phyloP scores from a whole-genome alignment of 352 stramenopile genomes.

The Phytopythium sindhum region DNA sequence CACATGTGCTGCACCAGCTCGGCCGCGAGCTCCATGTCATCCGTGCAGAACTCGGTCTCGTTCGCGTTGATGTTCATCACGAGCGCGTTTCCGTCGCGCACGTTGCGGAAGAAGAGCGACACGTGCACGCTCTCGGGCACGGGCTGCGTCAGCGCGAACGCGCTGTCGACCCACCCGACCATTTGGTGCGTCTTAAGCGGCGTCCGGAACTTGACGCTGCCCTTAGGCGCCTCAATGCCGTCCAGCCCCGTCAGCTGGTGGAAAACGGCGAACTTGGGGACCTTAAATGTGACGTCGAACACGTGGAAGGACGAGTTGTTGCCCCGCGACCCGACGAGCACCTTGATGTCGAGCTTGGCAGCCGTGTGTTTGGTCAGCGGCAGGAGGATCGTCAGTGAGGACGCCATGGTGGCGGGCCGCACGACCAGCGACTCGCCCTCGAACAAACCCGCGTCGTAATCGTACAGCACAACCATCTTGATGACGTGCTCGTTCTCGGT shows the following conservation, averaged over 20 bases:
- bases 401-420: slow-evolving; percentile 41
- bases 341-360: slow-evolving; percentile 63
- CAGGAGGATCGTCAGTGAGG: slow-evolving; percentile 45
- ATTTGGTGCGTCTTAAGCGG: slow-evolving; percentile 73
- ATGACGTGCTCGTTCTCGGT: slow-evolving; percentile 87
- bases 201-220: slow-evolving; percentile 66
- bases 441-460: slow-evolving; percentile 87
- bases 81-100: slow-evolving; percentile 49
- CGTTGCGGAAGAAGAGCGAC: slow-evolving; percentile 58
- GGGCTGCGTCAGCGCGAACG: slow-evolving; percentile 46
- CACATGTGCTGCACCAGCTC: slow-evolving; percentile 90
- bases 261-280: slow-evolving; percentile 89
- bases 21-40: slow-evolving; percentile 84
- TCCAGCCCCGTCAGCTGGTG: slow-evolving; percentile 32
- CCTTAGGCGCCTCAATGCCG: slow-evolving; percentile 24
- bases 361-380: slow-evolving; percentile 66
- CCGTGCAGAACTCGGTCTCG: slow-evolving; percentile 69
- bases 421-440: slow-evolving; percentile 78
- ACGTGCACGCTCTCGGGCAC: slow-evolving; percentile 36
- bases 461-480: slow-evolving; percentile 84
- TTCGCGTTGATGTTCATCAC: slow-evolving; percentile 40
- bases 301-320: slow-evolving; percentile 82
- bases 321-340: slow-evolving; percentile 78
- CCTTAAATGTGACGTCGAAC: slow-evolving; percentile 71
- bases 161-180: slow-evolving; percentile 63